A percentile compares a stretch with the other conserved stretches of the same genome.
phyloP scores from a whole-genome alignment of 164 flowering plant species.

The Sextonia rubra region DNA sequence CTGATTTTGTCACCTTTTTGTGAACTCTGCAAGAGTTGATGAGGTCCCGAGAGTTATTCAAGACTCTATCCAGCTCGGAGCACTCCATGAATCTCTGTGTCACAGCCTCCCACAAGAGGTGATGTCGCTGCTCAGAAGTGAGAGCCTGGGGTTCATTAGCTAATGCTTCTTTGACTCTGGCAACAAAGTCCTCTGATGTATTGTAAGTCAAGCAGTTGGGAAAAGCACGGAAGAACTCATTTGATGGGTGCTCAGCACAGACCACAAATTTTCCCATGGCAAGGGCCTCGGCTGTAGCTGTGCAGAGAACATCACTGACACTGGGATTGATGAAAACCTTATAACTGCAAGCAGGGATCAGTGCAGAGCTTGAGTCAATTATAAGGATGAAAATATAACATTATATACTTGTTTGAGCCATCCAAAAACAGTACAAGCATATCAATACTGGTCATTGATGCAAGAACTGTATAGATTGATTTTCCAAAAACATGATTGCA shows the following conservation, averaged over 20 bases:
- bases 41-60: constrained; percentile 26
- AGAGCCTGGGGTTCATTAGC: constrained; percentile 58
- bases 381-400: neutral
- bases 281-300: constrained; percentile 99
- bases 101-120: constrained; percentile 98
- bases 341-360: constrained; percentile 51
- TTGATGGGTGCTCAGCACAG: constrained; percentile 97
- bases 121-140: constrained; percentile 71
- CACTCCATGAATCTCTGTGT: constrained; percentile 86
- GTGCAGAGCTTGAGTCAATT: neutral
- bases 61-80: constrained; percentile 66
- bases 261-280: constrained; percentile 99
- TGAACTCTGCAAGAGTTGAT: constrained; percentile 19
- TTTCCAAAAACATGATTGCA: neutral
- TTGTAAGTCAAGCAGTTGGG: constrained; percentile 96
- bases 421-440: neutral
- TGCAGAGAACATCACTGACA: constrained; percentile 61
- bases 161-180: constrained; percentile 80
- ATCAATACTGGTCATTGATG: neutral
- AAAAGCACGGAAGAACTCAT: constrained; percentile 88
- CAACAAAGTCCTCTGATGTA: constrained; percentile 87
- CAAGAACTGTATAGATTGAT: no score
- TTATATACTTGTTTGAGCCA: neutral
- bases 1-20: constrained; percentile 32
- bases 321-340: constrained; percentile 98